phyloP scores from a whole-genome alignment of 768 basidiomycete species.

The Krasilnikovozyma curviuscula region DNA sequence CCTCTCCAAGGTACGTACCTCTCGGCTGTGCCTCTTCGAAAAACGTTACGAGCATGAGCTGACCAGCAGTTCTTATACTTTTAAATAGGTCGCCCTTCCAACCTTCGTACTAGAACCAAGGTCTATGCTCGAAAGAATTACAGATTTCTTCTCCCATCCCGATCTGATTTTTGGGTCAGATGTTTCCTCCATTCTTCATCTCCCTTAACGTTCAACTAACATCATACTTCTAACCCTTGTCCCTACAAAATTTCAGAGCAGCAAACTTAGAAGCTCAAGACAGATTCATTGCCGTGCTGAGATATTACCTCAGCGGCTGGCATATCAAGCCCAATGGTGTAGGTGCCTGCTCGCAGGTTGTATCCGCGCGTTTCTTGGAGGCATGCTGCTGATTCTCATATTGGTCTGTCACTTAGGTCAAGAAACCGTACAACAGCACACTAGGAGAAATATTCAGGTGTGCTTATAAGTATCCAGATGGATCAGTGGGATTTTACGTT shows the following conservation, averaged over 20 bases:
- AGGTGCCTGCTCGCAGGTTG: constrained; percentile 4
- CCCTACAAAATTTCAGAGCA: constrained; percentile 35
- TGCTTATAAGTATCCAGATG: constrained; percentile 75
- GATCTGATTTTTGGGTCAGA: constrained; percentile 87
- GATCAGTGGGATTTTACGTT: constrained; percentile 85
- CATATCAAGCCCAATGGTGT: constrained; percentile 91
- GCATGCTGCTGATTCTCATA: background rate
- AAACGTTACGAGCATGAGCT: constrained; percentile 30
- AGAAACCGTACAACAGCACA: constrained; percentile 99
- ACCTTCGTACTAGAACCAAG: constrained; percentile 87
- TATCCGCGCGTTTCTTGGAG: background rate
- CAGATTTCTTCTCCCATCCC: constrained; percentile 97
- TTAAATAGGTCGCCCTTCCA: constrained; percentile 13
- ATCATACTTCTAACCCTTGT: background rate
- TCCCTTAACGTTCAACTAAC: background rate
- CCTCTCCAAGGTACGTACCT: constrained; percentile 49
- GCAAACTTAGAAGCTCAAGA: constrained; percentile 65
- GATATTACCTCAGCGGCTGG: constrained; percentile 97
- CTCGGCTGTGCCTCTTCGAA: background rate
- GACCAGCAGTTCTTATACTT: constrained; percentile 37
- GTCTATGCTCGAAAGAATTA: constrained; percentile 93
- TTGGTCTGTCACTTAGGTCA: constrained; percentile 35
- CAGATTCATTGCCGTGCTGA: constrained; percentile 71
- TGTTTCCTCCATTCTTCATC: constrained; percentile 14
- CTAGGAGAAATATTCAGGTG: constrained; percentile 97